phyloP scores from a whole-genome alignment of 305 asterid genomes.

The Solanum hybrid region DNA sequence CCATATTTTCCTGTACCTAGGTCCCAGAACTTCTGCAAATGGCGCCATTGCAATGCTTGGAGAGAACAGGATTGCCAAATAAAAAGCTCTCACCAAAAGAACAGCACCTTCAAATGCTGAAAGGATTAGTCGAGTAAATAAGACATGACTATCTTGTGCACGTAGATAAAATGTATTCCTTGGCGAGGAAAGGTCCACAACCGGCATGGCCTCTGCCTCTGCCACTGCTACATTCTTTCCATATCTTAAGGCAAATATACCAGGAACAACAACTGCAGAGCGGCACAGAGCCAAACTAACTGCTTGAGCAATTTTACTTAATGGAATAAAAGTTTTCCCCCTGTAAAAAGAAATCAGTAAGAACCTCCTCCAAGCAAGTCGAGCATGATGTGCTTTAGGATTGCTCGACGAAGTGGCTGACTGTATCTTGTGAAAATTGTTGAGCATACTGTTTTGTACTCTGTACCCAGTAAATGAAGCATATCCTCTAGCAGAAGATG shows the following conservation, averaged over 20 bases:
- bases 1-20: conserved; percentile 62
- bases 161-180: conserved; percentile 41
- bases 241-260: conserved; percentile 48
- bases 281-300: conserved; percentile 64
- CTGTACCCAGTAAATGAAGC: conserved; percentile 21
- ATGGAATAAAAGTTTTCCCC: conserved; percentile 19
- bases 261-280: conserved; percentile 54
- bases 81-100: conserved; percentile 55
- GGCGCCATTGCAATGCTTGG: conserved; percentile 92
- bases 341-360: conserved; percentile 19
- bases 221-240: conserved; percentile 59
- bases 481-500: conserved; percentile 28
- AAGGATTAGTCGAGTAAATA: conserved; percentile 32
- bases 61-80: conserved; percentile 54
- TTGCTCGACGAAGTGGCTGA: conserved; percentile 33
- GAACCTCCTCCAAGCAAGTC: conserved; percentile 59
- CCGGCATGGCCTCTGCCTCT: conserved; percentile 34
- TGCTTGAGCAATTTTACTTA: conserved; percentile 69
- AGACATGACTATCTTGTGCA: conserved; percentile 56
- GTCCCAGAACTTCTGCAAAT: conserved; percentile 77
- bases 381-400: conserved; percentile 33
- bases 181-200: conserved; percentile 28
- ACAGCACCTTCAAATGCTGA: conserved; percentile 40
- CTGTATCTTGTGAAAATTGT: conserved; percentile 23
- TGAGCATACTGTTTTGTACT: conserved; percentile 17